Percentiles rank a stretch among this genome's conserved stretches.
Evolutionary conservation across 352 stramenopile genomes (phyloP).

Genomic region (Globisporangium uncinulatum): DNA sequence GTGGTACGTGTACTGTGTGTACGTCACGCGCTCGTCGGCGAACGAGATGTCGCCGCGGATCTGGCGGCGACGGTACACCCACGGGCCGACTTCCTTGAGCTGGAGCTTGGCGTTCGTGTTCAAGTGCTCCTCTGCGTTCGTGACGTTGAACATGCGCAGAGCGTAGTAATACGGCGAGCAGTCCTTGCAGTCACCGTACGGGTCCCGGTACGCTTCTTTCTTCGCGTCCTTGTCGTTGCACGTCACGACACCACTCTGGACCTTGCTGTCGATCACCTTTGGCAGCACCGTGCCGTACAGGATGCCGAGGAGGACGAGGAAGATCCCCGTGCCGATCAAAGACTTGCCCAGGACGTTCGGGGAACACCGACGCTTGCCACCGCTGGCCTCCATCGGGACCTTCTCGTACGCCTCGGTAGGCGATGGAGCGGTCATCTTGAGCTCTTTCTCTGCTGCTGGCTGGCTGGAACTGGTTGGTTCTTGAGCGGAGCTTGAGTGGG

Average conservation of each 20-base stretch:
- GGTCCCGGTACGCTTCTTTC: slow-evolving; percentile 36
- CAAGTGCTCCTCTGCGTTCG: slow-evolving; percentile 28
- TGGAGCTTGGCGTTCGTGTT: slow-evolving; percentile 19
- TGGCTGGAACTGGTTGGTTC: background rate
- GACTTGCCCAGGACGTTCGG: slow-evolving; percentile 22
- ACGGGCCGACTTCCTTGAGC: slow-evolving; percentile 22
- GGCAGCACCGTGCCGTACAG: slow-evolving; percentile 35
- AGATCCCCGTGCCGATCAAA: slow-evolving; percentile 23
- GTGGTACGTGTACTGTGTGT: slow-evolving; percentile 29
- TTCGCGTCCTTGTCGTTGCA: slow-evolving; percentile 22
- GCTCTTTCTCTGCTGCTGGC: background rate
- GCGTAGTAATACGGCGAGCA: slow-evolving; percentile 54
- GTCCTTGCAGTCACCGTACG: slow-evolving; percentile 53
- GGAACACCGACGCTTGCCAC: slow-evolving; percentile 21
- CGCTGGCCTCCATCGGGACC: slow-evolving; percentile 1
- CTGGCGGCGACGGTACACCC: slow-evolving; percentile 33
- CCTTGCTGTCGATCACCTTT: slow-evolving; percentile 30
- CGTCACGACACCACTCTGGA: slow-evolving; percentile 35
- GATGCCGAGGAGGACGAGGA: slow-evolving; percentile 30
- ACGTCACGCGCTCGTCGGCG: slow-evolving; percentile 14
- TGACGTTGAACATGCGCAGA: slow-evolving; percentile 31
- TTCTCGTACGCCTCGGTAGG: slow-evolving; percentile 15
- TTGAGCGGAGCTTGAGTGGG: background rate
- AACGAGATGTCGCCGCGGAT: slow-evolving; percentile 21
- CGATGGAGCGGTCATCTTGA: slow-evolving; percentile 2